Conservation (phyloP, 148 eudicot species). For the Arctostaphylos glauca region DNA sequence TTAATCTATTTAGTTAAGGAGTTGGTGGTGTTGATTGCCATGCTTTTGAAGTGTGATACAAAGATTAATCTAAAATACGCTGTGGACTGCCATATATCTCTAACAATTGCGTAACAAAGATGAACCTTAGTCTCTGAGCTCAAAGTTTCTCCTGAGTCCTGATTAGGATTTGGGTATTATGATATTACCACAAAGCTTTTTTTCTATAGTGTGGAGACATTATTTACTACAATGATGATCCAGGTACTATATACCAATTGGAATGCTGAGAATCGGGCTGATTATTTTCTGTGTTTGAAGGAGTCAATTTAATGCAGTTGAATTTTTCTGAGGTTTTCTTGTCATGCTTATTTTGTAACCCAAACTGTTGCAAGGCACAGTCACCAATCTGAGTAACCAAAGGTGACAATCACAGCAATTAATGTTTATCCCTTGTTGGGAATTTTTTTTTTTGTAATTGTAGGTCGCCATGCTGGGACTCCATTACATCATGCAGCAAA, state of each 20-base stretch:
- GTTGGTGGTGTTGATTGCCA: neutral
- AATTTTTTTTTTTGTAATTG: neutral
- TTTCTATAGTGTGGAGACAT: no score
- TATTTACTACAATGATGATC: no score
- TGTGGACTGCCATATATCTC: neutral
- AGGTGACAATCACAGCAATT: neutral
- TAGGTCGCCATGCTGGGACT: constrained; percentile 88
- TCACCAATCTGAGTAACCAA: neutral
- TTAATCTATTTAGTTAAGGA: neutral
- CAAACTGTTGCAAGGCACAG: neutral
- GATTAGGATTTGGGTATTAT: neutral
- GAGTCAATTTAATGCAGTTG: neutral
- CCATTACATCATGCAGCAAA: constrained; percentile 97
- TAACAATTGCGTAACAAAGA: neutral
- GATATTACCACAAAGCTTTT: neutral
- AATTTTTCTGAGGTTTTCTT: neutral
- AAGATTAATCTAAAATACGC: neutral
- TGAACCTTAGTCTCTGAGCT: neutral
- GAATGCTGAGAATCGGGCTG: no score
- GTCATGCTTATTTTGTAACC: constrained; percentile 6
- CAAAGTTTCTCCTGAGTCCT: neutral
- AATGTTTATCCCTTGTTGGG: neutral
- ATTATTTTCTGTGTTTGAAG: no score
- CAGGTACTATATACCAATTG: no score
- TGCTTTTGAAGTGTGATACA: neutral